A percentile compares a stretch with the other conserved stretches of the same genome.
Evolutionary conservation across 768 basidiomycete genomes (phyloP).

Genomic region (Russula sp.): DNA sequence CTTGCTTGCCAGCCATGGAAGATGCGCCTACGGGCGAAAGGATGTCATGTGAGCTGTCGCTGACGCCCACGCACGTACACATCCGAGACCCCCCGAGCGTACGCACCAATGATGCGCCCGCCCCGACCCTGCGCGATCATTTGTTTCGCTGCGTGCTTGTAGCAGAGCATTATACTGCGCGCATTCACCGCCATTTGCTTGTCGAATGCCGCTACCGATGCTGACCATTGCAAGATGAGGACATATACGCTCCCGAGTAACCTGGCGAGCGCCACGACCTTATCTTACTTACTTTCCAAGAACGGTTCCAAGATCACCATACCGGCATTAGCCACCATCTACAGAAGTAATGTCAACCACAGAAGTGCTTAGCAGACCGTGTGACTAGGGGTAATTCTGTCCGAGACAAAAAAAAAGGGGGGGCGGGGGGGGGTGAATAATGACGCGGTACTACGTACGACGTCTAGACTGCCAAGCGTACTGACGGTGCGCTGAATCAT

Average conservation of each 20-base stretch:
- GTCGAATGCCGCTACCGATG: constrained; percentile 4
- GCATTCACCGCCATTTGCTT: constrained; percentile 9
- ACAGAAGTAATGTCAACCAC: not conserved
- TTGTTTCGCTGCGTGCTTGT: constrained; percentile 23
- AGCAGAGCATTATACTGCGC: constrained; percentile 23
- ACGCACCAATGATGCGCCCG: constrained; percentile 19
- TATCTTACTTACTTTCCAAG: constrained; percentile 1
- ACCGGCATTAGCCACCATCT: constrained; percentile 21
- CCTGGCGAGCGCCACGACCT: not conserved
- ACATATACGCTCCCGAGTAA: not conserved
- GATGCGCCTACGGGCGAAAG: constrained; percentile 2
- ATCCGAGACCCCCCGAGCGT: not conserved
- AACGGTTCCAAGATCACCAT: not conserved
- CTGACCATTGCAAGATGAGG: not conserved
- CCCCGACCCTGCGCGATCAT: constrained; percentile 21
- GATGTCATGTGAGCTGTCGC: not conserved
- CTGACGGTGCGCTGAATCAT: constrained; percentile 8
- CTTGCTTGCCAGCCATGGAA: constrained; percentile 15
- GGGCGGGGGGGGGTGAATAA: not conserved
- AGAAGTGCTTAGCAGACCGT: no score
- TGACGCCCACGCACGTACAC: not conserved
- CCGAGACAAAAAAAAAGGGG: not conserved
- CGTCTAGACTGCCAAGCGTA: constrained; percentile 13
- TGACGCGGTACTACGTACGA: not conserved
- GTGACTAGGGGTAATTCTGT: not conserved